phyloP scores from a whole-genome alignment of 1,139 yeast genomes.

The Debaryomyces singareniensis region DNA sequence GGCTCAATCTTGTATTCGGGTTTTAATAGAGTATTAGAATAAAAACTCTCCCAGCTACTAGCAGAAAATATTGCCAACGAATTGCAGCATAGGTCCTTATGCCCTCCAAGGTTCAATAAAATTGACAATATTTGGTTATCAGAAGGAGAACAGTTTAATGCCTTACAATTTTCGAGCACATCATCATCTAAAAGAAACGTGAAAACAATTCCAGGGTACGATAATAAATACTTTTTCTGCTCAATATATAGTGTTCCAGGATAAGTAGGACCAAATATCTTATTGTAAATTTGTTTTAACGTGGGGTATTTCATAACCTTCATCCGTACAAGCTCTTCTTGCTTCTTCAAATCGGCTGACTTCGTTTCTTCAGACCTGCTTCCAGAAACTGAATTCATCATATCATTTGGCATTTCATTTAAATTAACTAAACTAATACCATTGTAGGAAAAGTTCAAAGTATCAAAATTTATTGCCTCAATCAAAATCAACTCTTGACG shows the following conservation, averaged over 20 bases:
- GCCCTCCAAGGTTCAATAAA: conserved; percentile 26
- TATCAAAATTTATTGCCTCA: conserved; percentile 31
- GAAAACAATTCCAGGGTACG: conserved; percentile 53
- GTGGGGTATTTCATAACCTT: conserved; percentile 11
- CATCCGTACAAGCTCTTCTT: not conserved
- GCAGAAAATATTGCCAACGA: conserved; percentile 33
- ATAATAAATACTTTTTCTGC: conserved; percentile 27
- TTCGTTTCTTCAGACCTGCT: not conserved
- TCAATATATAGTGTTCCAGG: conserved; percentile 37
- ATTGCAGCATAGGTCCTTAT: conserved; percentile 28
- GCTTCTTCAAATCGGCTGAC: not conserved
- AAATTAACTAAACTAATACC: conserved; percentile 25
- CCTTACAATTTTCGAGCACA: conserved; percentile 11
- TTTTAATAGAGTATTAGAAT: conserved; percentile 20
- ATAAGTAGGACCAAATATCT: conserved; percentile 57
- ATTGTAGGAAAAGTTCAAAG: conserved; percentile 24
- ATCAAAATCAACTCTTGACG: conserved; percentile 41
- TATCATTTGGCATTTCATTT: conserved; percentile 3
- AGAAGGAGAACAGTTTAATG: conserved; percentile 5
- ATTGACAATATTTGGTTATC: conserved; percentile 20
- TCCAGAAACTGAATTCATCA: not conserved
- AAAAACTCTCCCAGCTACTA: conserved; percentile 20
- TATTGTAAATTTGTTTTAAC: conserved; percentile 45
- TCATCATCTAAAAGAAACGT: conserved; percentile 24
- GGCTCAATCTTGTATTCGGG: not conserved